A percentile compares a stretch with the other conserved stretches of the same genome.
Evolutionary conservation across 2,329 filamentous ascomycete species (phyloP).

Genomic region (Paramyrothecium sp.): DNA sequence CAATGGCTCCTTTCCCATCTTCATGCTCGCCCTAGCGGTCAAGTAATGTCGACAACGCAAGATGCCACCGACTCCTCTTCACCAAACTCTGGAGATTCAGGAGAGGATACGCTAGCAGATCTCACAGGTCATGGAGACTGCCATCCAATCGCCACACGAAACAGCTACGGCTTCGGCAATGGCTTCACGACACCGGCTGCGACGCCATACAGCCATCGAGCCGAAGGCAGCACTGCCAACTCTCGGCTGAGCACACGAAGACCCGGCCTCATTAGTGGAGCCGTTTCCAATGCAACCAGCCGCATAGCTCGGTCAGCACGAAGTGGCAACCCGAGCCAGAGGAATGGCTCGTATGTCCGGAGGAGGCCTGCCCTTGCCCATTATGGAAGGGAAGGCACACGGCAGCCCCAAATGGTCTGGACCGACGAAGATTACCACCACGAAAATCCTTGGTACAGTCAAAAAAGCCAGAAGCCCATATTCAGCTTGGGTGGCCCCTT

Average conservation of each 20-base stretch:
- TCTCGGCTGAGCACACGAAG: neutral
- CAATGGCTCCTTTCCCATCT: too few species aligned
- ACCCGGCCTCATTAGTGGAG: neutral
- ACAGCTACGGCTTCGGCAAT: too few species aligned
- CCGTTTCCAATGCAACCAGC: neutral
- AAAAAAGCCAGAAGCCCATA: conserved; percentile 11
- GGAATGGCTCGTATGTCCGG: neutral
- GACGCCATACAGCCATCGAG: too few species aligned
- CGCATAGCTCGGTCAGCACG: neutral
- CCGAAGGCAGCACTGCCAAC: too few species aligned
- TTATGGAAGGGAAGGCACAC: neutral
- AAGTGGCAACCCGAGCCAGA: neutral
- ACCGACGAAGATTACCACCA: conserved; percentile 15
- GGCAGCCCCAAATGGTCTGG: neutral
- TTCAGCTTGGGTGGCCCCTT: conserved; percentile 17
- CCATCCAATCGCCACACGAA: too few species aligned
- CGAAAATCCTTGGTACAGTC: conserved; percentile 16
- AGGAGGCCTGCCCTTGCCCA: neutral
- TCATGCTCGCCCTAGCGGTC: too few species aligned
- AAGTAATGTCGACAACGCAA: too few species aligned
- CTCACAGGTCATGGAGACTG: too few species aligned
- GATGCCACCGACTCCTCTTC: too few species aligned
- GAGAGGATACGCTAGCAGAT: too few species aligned
- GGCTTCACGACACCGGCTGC: too few species aligned
- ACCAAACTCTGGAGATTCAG: too few species aligned